A percentile compares a stretch with the other conserved stretches of the same genome.
Conservation (phyloP, 768 basidiomycete species). For the Tylopilus rubrobrunneus region DNA sequence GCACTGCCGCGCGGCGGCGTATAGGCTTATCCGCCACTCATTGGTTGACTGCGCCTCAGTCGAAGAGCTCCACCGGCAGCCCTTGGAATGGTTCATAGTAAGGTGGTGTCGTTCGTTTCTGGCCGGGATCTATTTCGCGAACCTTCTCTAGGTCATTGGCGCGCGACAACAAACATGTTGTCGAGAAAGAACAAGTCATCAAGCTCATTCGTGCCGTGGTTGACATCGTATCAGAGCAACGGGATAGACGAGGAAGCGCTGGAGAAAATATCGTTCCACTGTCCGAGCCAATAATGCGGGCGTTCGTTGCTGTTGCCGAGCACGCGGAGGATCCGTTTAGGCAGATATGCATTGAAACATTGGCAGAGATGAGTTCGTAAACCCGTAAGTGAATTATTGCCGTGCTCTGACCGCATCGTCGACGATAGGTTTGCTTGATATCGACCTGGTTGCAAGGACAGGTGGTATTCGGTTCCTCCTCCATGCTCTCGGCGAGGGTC, state of each 20-base stretch:
- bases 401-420: slow-evolving; percentile 8
- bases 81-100: slow-evolving; percentile 87
- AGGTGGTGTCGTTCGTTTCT: slow-evolving; percentile 48
- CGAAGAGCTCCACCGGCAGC: slow-evolving; percentile 53
- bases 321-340: slow-evolving; percentile 88
- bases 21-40: slow-evolving; percentile 76
- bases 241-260: slow-evolving; percentile 36
- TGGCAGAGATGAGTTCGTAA: slow-evolving; percentile 81
- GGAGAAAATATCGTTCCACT: slow-evolving; percentile 52
- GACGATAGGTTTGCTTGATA: slow-evolving; percentile 76
- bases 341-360: slow-evolving; percentile 75
- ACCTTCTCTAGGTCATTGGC: slow-evolving; percentile 61
- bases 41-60: slow-evolving; percentile 74
- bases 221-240: slow-evolving; percentile 64
- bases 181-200: slow-evolving; percentile 90
- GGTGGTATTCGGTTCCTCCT: slow-evolving; percentile 86
- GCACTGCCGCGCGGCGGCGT: slow-evolving; percentile 75
- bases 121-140: neutral
- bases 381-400: slow-evolving; percentile 3
- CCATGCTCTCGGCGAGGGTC: slow-evolving; percentile 86
- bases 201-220: slow-evolving; percentile 83
- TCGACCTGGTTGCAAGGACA: slow-evolving; percentile 73
- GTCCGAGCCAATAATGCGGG: slow-evolving; percentile 76
- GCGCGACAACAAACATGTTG: slow-evolving; percentile 75
- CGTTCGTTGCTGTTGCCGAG: slow-evolving; percentile 91